These are phyloP conservation scores for Tricholoma matsutake DNA, from an alignment of 768 basidiomycete species.

Conservation along the genomic window DNA sequence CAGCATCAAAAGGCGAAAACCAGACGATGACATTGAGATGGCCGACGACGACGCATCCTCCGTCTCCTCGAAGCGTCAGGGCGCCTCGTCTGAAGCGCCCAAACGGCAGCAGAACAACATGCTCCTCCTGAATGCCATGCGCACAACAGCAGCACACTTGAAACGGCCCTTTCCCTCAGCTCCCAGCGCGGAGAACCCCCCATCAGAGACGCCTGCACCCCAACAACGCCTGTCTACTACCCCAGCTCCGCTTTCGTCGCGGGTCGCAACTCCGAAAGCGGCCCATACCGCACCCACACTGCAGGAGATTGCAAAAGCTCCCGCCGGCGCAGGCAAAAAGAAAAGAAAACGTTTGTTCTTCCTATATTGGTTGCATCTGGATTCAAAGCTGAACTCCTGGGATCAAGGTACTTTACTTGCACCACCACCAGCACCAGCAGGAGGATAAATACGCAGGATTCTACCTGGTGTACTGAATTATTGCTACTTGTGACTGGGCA, in stretches of 20 bases:
- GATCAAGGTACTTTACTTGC: constrained; percentile 37
- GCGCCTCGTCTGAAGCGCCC: constrained; percentile 23
- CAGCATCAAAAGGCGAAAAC: constrained; percentile 36
- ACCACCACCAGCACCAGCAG: constrained; percentile 27
- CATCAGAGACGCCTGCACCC: constrained; percentile 30
- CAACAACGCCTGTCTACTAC: constrained; percentile 37
- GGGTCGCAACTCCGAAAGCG: constrained; percentile 30
- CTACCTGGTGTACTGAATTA: background rate
- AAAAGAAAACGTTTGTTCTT: constrained; percentile 68
- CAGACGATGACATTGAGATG: constrained; percentile 23
- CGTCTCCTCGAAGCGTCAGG: constrained; percentile 23
- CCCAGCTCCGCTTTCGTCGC: constrained; percentile 35
- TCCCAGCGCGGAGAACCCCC: constrained; percentile 26
- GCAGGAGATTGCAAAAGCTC: constrained; percentile 48
- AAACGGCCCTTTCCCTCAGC: constrained; percentile 46
- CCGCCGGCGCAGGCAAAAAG: constrained; percentile 58
- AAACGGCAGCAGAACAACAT: constrained; percentile 66
- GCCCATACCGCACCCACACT: constrained; percentile 30
- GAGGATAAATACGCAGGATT: background rate
- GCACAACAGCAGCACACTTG: constrained; percentile 70
- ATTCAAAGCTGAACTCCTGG: constrained; percentile 4
- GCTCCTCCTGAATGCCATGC: constrained; percentile 76
- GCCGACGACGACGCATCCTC: constrained; percentile 14
- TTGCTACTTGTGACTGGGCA: background rate
- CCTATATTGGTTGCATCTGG: background rate